Evolutionary conservation across 2,329 filamentous ascomycete genomes (phyloP), one percentile per base, ranked within the genome.

Genomic region (Podosphaera leucotricha): DNA sequence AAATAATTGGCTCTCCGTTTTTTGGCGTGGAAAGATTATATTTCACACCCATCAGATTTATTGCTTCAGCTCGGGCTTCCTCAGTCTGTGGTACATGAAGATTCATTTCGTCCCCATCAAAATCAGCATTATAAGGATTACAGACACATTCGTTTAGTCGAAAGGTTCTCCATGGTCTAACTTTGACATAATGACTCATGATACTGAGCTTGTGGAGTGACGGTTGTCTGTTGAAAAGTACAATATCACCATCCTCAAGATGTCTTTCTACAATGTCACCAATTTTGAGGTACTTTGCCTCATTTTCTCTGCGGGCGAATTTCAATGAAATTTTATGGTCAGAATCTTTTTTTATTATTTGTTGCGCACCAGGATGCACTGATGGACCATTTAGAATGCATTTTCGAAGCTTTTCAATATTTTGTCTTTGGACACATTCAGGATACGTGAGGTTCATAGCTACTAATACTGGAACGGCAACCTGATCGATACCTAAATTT

Each of bases 31-130:
- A 80, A 46, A 98, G 62, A 59, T 98, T 98, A 66, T 95, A 77
- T 63, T 94, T 93, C 45, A 98, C 86, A 37, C 90, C 90, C 90
- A 98, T 98, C 41, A 98, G 65, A 52, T 87, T 85, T 55, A 92
- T 92, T 0, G 90, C 90, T 61, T 98, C 90, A 2, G 87, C 83
- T 46, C 90, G 74, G 10, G 90, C 87, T 61, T 98, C 90, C 63
- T 98, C 90, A 0, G 90, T 95, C 59, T 98, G 90, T 2, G 90
- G 90, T 15, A 98, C 86, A 62, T 98, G 90, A 41, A 98, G 64
- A 54, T 98, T 98, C 90, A 98, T 98, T 61, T 98, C 90, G 54
- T 98, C 90, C 47, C 90, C 90, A 55, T 98, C 90, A 53, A 98
- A 98, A 71, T 98, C 90, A 45, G 90, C 90, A 54, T 98, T 98